Evolutionary conservation across 257 asterid species (phyloP), one percentile per base, ranked within the genome.

Genomic region (Linderniella brevidens): DNA sequence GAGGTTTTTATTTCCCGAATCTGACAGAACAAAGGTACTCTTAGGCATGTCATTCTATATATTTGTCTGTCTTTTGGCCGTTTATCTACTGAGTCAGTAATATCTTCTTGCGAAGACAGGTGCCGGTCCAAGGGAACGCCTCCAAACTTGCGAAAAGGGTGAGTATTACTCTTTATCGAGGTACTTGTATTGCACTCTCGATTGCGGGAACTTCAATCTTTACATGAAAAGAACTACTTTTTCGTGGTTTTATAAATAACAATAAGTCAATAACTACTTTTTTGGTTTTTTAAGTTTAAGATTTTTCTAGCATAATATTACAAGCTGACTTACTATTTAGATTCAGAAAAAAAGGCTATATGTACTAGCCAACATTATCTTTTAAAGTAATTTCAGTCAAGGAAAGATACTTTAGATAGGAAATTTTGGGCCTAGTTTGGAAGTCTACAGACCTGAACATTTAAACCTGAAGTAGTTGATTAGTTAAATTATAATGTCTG

Each of bases 111-210:
- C 70, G 83, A 84, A 84, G 82, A 76, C 85, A 80, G 98, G 64
- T 63, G 74, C 85, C 67, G 51, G 64, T 55, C 55, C 75, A 64
- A 64, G 78, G 85, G 59, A 76, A 71, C 63, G 94, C 94, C 13
- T 70, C 87, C 47, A 76, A 73, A 63, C 98, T 88, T 64, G 94
- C 98, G 19, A 84, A 84, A 69, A 70, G 98, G 79, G 98, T 88
- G 63, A 75, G 95, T 60, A 13, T 9, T 64, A 37, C 54, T 38
- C 8, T 37, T 37, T 8, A 11, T 11, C 40, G 11, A 37, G 40
- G 8, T 6, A 37, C 15, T n/a, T 17, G 50, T 54, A 37, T 38
- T 61, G 17, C 13, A 13, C 3, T 39, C 37, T 41, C 37, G 39
- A 25, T 38, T 50, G 57, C 36, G 6, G 52, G 44, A 37, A 47